Evolutionary conservation across 352 stramenopile species (phyloP).

Genomic region (Phytopythium kandeliae): DNA sequence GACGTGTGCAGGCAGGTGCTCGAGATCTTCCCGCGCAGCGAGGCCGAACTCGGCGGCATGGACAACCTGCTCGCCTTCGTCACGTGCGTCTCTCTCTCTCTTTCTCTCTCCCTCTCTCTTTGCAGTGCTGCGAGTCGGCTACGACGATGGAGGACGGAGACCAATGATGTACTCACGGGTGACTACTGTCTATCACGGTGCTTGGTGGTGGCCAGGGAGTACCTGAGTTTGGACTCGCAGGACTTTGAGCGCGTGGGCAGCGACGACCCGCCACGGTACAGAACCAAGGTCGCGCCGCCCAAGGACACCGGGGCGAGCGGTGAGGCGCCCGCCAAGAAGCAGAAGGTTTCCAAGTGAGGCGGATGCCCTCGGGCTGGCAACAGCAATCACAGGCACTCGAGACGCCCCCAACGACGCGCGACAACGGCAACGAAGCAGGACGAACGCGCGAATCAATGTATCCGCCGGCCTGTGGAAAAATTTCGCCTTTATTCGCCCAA

Average conservation of each 20-base stretch:
- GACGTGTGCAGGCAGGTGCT: constrained; percentile 72
- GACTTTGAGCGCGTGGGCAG: constrained; percentile 21
- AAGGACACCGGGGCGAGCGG: constrained; percentile 6
- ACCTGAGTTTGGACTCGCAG: constrained; percentile 29
- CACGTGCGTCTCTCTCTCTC: constrained; percentile 26
- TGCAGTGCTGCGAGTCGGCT: neutral
- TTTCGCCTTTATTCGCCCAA: constrained; percentile 85
- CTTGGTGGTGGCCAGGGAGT: constrained; percentile 13
- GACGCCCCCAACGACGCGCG: too few species aligned
- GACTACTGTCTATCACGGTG: too few species aligned
- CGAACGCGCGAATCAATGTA: neutral
- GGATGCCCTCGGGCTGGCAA: too few species aligned
- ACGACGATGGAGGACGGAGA: too few species aligned
- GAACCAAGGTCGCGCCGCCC: constrained; percentile 17
- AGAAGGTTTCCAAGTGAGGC: constrained; percentile 14
- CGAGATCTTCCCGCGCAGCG: constrained; percentile 65
- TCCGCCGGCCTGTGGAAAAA: constrained; percentile 27
- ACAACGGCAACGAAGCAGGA: neutral
- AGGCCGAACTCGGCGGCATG: constrained; percentile 66
- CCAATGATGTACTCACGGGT: too few species aligned
- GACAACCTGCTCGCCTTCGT: constrained; percentile 65
- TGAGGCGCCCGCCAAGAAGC: constrained; percentile 30
- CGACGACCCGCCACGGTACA: constrained; percentile 18
- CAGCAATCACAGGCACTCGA: too few species aligned
- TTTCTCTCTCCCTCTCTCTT: neutral